Percentiles rank a stretch among this genome's conserved stretches.
Evolutionary conservation across 148 eudicot genomes (phyloP).

Genomic region (Rhododendron molle): DNA sequence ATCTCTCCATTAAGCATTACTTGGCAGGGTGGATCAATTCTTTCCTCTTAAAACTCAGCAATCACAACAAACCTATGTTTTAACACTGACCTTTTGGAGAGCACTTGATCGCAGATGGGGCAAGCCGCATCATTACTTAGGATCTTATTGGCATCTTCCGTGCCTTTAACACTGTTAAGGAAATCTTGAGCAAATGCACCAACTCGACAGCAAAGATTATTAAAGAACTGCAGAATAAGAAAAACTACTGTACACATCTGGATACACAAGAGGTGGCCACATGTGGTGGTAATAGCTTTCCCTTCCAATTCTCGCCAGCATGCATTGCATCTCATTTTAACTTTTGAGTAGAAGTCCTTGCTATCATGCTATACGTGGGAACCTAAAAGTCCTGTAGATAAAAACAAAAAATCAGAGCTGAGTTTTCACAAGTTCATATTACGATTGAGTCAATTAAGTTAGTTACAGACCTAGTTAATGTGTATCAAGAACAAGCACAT

Average conservation of each 20-base stretch:
- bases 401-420: neutral
- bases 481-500: neutral
- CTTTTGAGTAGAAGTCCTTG: conserved; percentile 19
- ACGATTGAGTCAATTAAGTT: neutral
- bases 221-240: neutral
- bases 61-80: neutral
- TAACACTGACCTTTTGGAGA: conserved; percentile 69
- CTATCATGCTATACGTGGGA: conserved; percentile 6
- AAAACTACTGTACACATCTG: conserved; percentile 16
- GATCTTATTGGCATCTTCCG: conserved; percentile 80
- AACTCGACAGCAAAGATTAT: neutral
- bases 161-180: conserved; percentile 62
- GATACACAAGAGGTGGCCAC: conserved; percentile 94
- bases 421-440: too few relatives aligned
- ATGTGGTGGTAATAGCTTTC: conserved; percentile 74
- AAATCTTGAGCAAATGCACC: conserved; percentile 7
- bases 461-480: neutral
- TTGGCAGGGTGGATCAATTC: neutral
- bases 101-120: conserved; percentile 90
- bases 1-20: neutral
- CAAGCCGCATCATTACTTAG: conserved; percentile 82
- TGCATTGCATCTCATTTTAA: conserved; percentile 90
- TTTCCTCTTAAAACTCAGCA: neutral
- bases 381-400: neutral
- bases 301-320: conserved; percentile 98